Evolutionary conservation across 2,329 filamentous ascomycete species (phyloP).

Genomic region (Fusarium lateritium): DNA sequence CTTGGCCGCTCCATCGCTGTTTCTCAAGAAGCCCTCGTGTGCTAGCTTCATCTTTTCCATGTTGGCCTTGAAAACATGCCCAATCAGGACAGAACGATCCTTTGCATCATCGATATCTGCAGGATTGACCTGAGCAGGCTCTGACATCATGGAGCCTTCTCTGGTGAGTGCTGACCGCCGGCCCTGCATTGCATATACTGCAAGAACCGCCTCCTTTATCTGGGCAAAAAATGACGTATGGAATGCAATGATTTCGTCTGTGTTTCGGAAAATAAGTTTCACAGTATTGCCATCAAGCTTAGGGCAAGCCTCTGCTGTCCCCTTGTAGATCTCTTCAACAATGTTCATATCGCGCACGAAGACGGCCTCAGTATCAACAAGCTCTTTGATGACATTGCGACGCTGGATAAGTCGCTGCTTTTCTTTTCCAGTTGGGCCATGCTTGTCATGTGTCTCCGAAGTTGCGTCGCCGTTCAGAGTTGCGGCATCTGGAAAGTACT

Average conservation of each 20-base stretch:
- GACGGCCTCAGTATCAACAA: constrained; percentile 91
- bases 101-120: constrained; percentile 65
- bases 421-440: constrained; percentile 66
- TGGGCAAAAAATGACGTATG: constrained; percentile 84
- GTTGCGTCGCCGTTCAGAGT: constrained; percentile 57
- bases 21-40: constrained; percentile 74
- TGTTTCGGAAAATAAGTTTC: constrained; percentile 93
- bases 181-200: constrained; percentile 79
- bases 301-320: constrained; percentile 86
- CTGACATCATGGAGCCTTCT: constrained; percentile 60
- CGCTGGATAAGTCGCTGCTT: constrained; percentile 84
- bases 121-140: constrained; percentile 56
- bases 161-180: constrained; percentile 60
- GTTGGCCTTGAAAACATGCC: constrained; percentile 68
- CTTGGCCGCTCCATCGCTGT: constrained; percentile 74
- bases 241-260: constrained; percentile 89
- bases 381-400: constrained; percentile 88
- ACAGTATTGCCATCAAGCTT: constrained; percentile 87
- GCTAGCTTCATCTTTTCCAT: constrained; percentile 72
- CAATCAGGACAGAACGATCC: constrained; percentile 67
- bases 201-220: constrained; percentile 84
- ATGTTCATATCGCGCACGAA: constrained; percentile 98
- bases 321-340: constrained; percentile 97
- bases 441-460: constrained; percentile 55
- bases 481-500: constrained; percentile 56